phyloP scores from a whole-genome alignment of 805 yeast genomes.

The Ogataea pignaliae region DNA sequence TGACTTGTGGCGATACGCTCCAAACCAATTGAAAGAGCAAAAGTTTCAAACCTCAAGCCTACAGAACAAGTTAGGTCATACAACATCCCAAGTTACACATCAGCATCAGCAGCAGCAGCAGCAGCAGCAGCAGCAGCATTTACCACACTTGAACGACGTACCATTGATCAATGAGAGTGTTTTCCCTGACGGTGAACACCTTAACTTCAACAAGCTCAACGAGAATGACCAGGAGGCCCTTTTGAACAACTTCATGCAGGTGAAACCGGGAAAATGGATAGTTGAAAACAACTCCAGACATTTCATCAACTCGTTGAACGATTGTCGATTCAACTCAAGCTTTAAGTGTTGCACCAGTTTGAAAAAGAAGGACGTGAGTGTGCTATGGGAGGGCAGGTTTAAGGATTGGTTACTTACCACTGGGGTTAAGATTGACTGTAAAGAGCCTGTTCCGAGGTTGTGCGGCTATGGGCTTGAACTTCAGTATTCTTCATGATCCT shows the following conservation, averaged over 20 bases:
- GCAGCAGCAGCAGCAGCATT: neutral
- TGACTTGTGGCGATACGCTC: constrained; percentile 62
- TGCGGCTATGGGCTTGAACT: constrained; percentile 55
- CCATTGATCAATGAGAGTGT: constrained; percentile 4
- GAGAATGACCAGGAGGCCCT: constrained; percentile 18
- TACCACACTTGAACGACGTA: neutral
- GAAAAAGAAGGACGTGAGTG: constrained; percentile 52
- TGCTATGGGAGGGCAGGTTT: constrained; percentile 86
- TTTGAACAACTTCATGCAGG: constrained; percentile 20
- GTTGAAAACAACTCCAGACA: constrained; percentile 17
- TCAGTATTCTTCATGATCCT: constrained; percentile 54
- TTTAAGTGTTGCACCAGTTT: constrained; percentile 69
- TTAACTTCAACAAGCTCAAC: constrained; percentile 16
- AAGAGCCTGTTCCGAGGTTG: constrained; percentile 42
- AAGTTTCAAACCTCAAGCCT: no score
- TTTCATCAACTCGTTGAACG: constrained; percentile 36
- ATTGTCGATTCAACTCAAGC: constrained; percentile 61
- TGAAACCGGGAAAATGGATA: constrained; percentile 15
- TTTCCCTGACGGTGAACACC: neutral
- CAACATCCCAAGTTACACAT: neutral
- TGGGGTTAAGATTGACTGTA: constrained; percentile 54
- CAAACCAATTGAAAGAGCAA: neutral
- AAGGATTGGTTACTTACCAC: constrained; percentile 75
- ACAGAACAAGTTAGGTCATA: no score
- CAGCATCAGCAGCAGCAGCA: neutral